These are phyloP conservation scores for Trifolium repens DNA, from an alignment of 306 rosid species.

Conservation along the genomic window DNA sequence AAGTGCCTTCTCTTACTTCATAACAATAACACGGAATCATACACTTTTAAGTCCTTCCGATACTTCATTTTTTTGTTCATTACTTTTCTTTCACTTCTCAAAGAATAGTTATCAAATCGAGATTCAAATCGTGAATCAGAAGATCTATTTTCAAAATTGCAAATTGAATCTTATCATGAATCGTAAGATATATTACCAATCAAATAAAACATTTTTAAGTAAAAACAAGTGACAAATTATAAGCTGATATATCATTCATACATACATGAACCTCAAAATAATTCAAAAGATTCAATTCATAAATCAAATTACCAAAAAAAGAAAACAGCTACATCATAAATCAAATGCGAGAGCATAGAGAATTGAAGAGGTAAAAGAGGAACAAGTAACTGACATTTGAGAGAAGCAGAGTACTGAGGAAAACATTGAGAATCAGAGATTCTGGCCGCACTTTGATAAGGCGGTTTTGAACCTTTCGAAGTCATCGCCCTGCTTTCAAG, in stretches of 20 bases:
- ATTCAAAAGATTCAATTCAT: not conserved
- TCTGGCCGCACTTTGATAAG: constrained; percentile 75
- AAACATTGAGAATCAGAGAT: constrained; percentile 83
- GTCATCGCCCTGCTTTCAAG: constrained; percentile 48
- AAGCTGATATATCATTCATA: not conserved
- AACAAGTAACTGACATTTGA: constrained; percentile 61
- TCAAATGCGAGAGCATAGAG: not conserved
- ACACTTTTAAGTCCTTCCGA: constrained; percentile 2
- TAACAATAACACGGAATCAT: constrained; percentile 13
- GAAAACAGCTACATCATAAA: not conserved
- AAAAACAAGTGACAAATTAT: not conserved
- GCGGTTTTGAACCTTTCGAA: constrained; percentile 56
- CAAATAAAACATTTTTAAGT: not conserved
- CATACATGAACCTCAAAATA: not conserved
- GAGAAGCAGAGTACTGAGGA: constrained; percentile 89
- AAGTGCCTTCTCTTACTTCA: constrained; percentile 12
- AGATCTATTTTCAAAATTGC: not conserved
- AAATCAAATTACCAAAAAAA: not conserved
- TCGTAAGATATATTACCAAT: not conserved
- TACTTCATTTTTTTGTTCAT: not conserved
- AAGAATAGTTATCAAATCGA: not conserved
- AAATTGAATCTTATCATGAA: not conserved
- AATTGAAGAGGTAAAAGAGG: not conserved
- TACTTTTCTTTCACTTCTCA: not conserved
- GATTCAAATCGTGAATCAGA: not conserved